Conservation (phyloP, 352 stramenopile genomes). For the Globisporangium echinulatum region DNA sequence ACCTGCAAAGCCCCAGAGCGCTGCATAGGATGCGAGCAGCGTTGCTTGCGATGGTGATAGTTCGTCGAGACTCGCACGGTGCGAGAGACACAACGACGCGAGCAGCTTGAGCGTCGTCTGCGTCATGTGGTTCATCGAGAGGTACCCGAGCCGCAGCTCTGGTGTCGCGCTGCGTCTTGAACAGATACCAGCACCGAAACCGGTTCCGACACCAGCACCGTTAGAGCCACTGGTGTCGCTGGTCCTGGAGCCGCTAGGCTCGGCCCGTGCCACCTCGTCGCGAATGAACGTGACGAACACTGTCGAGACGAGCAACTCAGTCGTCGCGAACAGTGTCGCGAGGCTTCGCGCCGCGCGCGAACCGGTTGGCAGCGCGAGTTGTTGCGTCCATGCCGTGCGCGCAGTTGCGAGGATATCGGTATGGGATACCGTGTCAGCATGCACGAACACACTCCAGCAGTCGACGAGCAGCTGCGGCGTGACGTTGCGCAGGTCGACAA, state of each 20-base stretch:
- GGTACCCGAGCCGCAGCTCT: constrained; percentile 19
- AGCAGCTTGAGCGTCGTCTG: constrained; percentile 28
- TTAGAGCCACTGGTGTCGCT: background rate
- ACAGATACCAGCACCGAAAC: too few species aligned
- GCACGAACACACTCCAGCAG: constrained; percentile 10
- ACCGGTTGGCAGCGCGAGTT: background rate
- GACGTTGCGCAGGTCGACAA: constrained; percentile 1
- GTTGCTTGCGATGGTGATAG: constrained; percentile 19
- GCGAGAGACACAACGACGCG: constrained; percentile 26
- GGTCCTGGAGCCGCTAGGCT: background rate
- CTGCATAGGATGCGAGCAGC: constrained; percentile 32
- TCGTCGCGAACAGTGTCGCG: constrained; percentile 18
- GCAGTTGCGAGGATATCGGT: constrained; percentile 3
- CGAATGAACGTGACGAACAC: constrained; percentile 25
- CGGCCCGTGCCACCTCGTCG: constrained; percentile 11
- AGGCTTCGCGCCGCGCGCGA: constrained; percentile 10
- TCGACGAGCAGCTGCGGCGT: constrained; percentile 8
- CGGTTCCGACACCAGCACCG: background rate
- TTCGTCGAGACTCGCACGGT: constrained; percentile 29
- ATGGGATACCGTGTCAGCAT: constrained; percentile 1
- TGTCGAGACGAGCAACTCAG: constrained; percentile 21
- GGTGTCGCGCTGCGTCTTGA: background rate
- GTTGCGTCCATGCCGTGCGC: constrained; percentile 1
- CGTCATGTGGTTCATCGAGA: constrained; percentile 42
- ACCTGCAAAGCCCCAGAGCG: constrained; percentile 42